Evolutionary conservation across 129 eudicot species (phyloP), one percentile per base, ranked within the genome.

Genomic region (Ambrosia artemisiifolia): DNA sequence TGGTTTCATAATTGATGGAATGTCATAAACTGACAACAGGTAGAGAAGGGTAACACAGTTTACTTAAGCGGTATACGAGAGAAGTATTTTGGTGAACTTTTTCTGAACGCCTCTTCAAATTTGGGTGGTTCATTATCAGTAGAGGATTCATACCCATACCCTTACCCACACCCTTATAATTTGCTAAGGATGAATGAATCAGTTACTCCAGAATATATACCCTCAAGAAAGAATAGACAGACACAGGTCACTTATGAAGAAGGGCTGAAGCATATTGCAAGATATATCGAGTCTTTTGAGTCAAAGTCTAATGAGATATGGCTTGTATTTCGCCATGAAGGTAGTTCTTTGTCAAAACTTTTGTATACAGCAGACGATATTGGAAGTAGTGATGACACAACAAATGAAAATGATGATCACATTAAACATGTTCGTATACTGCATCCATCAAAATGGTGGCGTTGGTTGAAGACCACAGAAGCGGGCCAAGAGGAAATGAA

Each of bases 251-350:
- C 76, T 24, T 71, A 75, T 76, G 96, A 94, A 82, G 93, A 94
- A 82, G 99, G 97, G 36, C 72, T 94, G 75, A 76, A 90, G 71
- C 91, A 94, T 83, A 84, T 94, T 79, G 99, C 99, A 13, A 86
- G 99, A 90, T 94, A 90, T 80, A 87, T 94, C 5, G 99, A 94
- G 83, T 94, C 96, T 60, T 90, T 94, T 76, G 99, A 94, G 86
- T 94, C 99, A 11, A 83, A 80, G 53, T 84, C 91, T 18, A 94
- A 90, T 81, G 97, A 94, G 72, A 94, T 94, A 81, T 94, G 99
- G 99, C 99, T 94, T 77, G 97, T 94, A 18, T 94, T 94, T 62
- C 88, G 86, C 64, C 97, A 94, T 78, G 99, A 94, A 86, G 99
- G 99, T 24, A 36, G 85, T 19, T 94, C 99, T 33, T 81, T 94